Base-by-base conservation (phyloP, 1,139 yeast genomes). In the Yamadazyma blattariae region DNA sequence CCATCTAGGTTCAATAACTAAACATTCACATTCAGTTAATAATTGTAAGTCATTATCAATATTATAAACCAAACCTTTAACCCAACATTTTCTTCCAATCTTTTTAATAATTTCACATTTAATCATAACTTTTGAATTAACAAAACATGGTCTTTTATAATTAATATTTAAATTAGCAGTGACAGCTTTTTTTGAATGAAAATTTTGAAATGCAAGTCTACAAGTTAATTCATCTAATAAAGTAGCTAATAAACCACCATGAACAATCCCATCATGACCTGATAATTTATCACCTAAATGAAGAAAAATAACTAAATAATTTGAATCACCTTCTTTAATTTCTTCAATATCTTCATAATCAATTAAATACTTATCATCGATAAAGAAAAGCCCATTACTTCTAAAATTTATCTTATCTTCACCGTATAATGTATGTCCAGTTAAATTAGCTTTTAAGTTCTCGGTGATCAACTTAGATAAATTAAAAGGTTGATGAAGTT, bases 241-340 rank as follows among this genome's bases (percentile, higher is more conserved):
- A 0, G 80, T 73, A 2, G 80, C 80, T 30, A 72, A 56, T 27
- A 75, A 59, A 0, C 82, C 81, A 1, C 81, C 82, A 47, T 75
- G 81, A n/a, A 75, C 66, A 6, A 75, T 71, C 5, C 70, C 70
- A 10, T 61, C 56, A 49, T 76, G 81, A 1, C 79, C 79, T 0
- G 76, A 63, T 16, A 75, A 54, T 38, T 57, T 54, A 8, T 60
- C 50, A 2, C 80, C 82, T 26, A 76, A 51, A 34, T 64, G 68
- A 49, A 72, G 66, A 33, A 74, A 65, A 0, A 77, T 72, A 14
- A 56, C 33, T 2, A 59, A 51, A 35, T 39, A 51, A 34, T 58
- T 57, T 12, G 42, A 40, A 18, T 48, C 46, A 11, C 34, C 44
- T 2, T 38, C 46, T n/a, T 30, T 26, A n/a, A 45, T 25, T 5